Evolutionary conservation across 2,329 filamentous ascomycete genomes (phyloP).

Genomic region (Plectosphaerella cucumerina): DNA sequence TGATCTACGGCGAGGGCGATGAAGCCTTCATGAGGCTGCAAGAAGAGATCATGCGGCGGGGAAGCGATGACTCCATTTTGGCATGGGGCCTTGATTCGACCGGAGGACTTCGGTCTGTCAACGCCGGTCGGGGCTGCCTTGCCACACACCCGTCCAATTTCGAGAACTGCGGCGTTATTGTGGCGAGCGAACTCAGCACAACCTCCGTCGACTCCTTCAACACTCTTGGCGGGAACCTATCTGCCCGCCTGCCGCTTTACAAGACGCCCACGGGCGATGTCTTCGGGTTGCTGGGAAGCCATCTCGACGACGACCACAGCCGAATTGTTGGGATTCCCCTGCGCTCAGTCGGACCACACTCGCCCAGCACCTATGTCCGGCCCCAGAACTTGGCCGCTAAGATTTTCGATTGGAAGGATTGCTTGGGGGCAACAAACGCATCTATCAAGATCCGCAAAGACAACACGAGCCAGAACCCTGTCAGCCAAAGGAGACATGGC

Average conservation of each 20-base stretch:
- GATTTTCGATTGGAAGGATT: neutral
- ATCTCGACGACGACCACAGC: neutral
- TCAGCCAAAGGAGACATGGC: slow-evolving; percentile 6
- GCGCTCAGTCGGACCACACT: neutral
- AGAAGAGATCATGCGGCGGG: slow-evolving; percentile 16
- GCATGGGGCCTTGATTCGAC: slow-evolving; percentile 12
- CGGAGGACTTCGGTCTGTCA: neutral
- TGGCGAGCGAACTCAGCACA: neutral
- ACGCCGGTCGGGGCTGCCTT: neutral
- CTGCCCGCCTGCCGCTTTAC: neutral
- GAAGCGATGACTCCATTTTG: slow-evolving; percentile 17
- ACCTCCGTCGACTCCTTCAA: neutral
- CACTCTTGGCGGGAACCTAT: neutral
- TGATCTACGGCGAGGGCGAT: slow-evolving; percentile 24
- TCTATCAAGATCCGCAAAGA: neutral
- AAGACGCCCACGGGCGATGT: neutral
- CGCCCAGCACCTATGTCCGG: neutral
- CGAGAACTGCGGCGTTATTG: neutral
- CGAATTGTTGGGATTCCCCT: neutral
- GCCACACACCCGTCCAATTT: neutral
- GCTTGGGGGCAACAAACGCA: neutral
- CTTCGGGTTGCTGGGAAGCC: neutral
- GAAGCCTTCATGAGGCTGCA: slow-evolving; percentile 14
- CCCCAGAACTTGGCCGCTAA: neutral
- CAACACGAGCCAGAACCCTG: neutral